Evolutionary conservation across 495 filamentous ascomycete species (phyloP).

Genomic region (Articulospora tetracladia): DNA sequence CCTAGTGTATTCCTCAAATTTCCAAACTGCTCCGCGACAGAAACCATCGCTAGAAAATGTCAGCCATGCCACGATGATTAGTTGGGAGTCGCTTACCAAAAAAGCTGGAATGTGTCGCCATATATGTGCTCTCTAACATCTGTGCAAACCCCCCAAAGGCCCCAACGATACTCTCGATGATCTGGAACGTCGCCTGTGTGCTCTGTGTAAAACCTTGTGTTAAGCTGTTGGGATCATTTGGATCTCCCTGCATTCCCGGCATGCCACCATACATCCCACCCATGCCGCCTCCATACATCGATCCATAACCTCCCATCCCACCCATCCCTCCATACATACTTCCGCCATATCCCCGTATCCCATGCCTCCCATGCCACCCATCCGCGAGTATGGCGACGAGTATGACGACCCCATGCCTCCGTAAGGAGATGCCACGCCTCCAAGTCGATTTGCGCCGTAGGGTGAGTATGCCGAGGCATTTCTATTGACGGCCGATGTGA

Average conservation of each 20-base stretch:
- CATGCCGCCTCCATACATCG: constrained; percentile 44
- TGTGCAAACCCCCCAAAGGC: constrained; percentile 97
- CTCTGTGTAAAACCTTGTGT: constrained; percentile 86
- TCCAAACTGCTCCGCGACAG: constrained; percentile 94
- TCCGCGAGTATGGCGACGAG: constrained; percentile 42
- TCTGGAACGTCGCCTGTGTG: constrained; percentile 97
- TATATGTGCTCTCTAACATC: constrained; percentile 99
- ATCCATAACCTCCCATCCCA: constrained; percentile 31
- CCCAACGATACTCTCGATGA: constrained; percentile 98
- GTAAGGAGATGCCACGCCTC: constrained; percentile 53
- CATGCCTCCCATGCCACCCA: constrained; percentile 38
- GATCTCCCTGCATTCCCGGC: constrained; percentile 59
- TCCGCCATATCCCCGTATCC: constrained; percentile 24
- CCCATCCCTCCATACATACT: constrained; percentile 27
- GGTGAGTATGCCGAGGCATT: constrained; percentile 82
- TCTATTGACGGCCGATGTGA: constrained; percentile 74
- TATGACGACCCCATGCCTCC: constrained; percentile 50
- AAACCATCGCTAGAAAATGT: constrained; percentile 76
- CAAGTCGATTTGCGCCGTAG: constrained; percentile 61
- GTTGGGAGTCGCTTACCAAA: constrained; percentile 65
- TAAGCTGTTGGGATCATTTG: constrained; percentile 89
- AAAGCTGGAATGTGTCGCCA: constrained; percentile 99
- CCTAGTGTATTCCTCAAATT: constrained; percentile 93
- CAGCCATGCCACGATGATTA: not conserved
- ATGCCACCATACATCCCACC: constrained; percentile 54